Base-by-base conservation (phyloP, 768 basidiomycete genomes). In the Hygrocybe coccinea region DNA sequence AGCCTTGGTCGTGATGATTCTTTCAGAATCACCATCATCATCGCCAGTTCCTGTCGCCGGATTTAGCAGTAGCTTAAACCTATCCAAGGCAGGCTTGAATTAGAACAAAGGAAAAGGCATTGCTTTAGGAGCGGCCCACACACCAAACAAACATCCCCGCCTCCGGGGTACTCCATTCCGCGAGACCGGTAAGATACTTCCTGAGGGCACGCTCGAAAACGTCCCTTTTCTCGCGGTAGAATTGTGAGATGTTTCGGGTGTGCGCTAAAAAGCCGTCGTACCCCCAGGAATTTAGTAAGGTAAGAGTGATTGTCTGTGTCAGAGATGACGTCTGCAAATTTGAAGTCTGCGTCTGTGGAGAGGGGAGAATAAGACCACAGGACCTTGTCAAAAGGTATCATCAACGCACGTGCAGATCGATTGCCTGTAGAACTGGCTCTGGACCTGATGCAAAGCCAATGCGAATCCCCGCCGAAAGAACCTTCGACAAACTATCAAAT, bases 81-180 rank as follows among this genome's bases (percentile, higher is more conserved):
- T 89, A 52, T 17, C 5, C 10, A 37, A 17, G 8, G 29, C 4
- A 38, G 21, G 19, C 24, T 48, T 9, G n/a, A 45, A 25, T 46
- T 12, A 36, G 24, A 39, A 48, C 3, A 29, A 8, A 46, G 35
- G 29, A 19, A 7, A 6, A 6, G 19, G n/a, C n/a, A n/a, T n/a
- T n/a, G n/a, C n/a, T n/a, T 19, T 48, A 38, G 17, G n/a, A 35
- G 63, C 54, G 53, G 64, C 67, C 44, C 65, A 74, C 82, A 22
- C 38, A 85, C 88, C 90, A 95, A 67, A 91, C 84, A 76, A 95
- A 95, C 89, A 95, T 89, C 59, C 90, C 89, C 21, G 88, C 83
- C 62, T 85, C 83, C 8, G 89, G 90, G 0, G 75, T 69, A 52
- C 66, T 72, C 86, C 86, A 88, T 67, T 86, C 82, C 15, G 84